These are phyloP conservation scores for Tephrocybe sp. DNA, from an alignment of 768 basidiomycete genomes.

Conservation along the genomic window DNA sequence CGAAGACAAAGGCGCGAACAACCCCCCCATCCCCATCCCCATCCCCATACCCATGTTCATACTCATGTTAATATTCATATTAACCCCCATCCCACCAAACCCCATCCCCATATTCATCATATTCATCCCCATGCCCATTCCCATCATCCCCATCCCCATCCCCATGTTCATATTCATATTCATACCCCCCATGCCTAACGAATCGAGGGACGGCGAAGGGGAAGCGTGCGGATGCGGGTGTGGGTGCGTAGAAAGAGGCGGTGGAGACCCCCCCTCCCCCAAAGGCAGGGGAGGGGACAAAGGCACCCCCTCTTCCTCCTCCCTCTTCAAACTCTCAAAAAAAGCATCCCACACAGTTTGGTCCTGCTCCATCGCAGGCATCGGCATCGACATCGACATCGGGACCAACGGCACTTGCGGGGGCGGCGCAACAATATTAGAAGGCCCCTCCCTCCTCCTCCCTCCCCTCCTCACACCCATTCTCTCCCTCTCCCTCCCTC, in stretches of 20 bases:
- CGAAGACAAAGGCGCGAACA: neutral
- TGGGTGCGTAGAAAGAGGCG: neutral
- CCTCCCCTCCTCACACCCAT: neutral
- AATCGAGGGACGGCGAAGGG: neutral
- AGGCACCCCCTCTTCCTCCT: neutral
- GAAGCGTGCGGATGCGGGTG: neutral
- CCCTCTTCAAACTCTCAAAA: conserved; percentile 16
- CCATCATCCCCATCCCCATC: too few relatives aligned
- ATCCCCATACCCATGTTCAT: conserved; percentile 7
- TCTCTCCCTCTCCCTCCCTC: conserved; percentile 1
- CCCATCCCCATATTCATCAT: too few relatives aligned
- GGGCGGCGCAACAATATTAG: too few relatives aligned
- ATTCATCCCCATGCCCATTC: neutral
- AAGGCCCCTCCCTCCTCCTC: neutral
- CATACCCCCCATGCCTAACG: neutral
- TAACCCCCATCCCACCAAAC: neutral
- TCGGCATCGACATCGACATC: neutral
- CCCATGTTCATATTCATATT: too few relatives aligned
- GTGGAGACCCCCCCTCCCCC: too few relatives aligned
- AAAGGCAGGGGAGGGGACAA: neutral
- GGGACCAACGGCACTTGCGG: neutral
- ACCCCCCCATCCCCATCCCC: neutral
- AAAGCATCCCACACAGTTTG: conserved; percentile 16
- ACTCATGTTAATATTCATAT: conserved; percentile 9
- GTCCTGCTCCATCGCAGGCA: neutral